A percentile compares a stretch with the other conserved stretches of the same genome.
These are phyloP conservation scores for Fusarium foetens DNA, from an alignment of 2,329 filamentous ascomycete species.

Conservation along the genomic window DNA sequence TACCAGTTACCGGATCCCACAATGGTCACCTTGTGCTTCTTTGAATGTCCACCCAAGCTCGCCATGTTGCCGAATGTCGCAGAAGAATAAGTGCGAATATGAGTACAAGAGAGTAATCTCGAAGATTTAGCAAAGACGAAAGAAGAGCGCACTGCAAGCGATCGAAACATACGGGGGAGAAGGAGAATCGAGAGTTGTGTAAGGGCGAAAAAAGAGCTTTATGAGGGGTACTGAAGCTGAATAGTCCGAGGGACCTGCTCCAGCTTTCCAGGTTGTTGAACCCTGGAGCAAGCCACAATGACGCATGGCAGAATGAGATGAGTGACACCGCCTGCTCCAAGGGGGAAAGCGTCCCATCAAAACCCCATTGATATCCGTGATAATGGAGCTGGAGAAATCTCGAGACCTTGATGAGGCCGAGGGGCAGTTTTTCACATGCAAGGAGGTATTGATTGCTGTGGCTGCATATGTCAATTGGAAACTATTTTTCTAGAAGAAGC, in stretches of 20 bases:
- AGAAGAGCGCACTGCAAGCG: constrained; percentile 27
- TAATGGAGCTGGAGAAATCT: constrained; percentile 22
- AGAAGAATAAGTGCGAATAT: constrained; percentile 25
- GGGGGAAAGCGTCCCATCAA: constrained; percentile 43
- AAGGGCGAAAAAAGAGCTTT: constrained; percentile 25
- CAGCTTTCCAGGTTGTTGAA: constrained; percentile 46
- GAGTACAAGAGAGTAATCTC: constrained; percentile 25
- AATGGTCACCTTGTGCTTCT: constrained; percentile 92
- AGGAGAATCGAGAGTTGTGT: background rate
- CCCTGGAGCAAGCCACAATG: constrained; percentile 45
- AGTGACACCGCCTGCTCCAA: constrained; percentile 42
- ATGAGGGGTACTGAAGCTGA: constrained; percentile 41
- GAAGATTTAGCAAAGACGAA: constrained; percentile 19
- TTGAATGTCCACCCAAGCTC: constrained; percentile 62
- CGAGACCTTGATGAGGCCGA: constrained; percentile 30
- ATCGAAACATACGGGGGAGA: constrained; percentile 41
- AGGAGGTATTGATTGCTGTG: background rate
- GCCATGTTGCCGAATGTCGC: constrained; percentile 48
- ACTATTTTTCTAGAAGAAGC: background rate
- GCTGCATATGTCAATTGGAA: background rate
- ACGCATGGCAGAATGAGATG: constrained; percentile 43
- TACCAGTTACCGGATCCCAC: constrained; percentile 98
- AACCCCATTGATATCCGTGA: constrained; percentile 39
- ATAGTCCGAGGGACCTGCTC: constrained; percentile 13
- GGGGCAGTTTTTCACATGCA: constrained; percentile 43